Conservation (phyloP, 1,284 basidiomycete genomes). For the Taiwanofungus camphoratus region DNA sequence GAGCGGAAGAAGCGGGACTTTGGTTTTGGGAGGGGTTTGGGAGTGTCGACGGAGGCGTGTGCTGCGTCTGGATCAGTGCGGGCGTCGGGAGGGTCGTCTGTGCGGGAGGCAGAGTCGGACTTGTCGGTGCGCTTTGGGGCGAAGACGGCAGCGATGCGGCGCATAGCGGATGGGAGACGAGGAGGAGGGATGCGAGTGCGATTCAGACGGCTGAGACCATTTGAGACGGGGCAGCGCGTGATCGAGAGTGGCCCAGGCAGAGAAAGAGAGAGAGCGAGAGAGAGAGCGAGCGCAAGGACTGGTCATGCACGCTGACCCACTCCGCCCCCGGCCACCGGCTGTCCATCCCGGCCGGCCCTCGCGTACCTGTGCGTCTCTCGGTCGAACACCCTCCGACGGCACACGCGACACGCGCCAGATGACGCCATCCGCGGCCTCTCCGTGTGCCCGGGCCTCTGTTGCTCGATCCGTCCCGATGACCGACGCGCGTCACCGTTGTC, state of each 20-base stretch:
- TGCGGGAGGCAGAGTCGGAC: conserved; percentile 27
- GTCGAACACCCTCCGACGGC: too few species aligned
- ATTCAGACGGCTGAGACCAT: conserved; percentile 12
- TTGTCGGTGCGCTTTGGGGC: conserved; percentile 47
- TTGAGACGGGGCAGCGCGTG: conserved; percentile 6
- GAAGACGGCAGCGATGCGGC: conserved; percentile 51
- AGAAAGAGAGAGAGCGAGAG: conserved; percentile 1
- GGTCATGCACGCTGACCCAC: too few species aligned
- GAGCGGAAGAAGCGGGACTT: conserved; percentile 28
- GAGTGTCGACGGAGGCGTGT: conserved; percentile 7
- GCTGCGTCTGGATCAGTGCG: too few species aligned
- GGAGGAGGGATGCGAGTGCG: conserved; percentile 12
- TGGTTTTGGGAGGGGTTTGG: conserved; percentile 16
- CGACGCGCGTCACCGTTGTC: too few species aligned
- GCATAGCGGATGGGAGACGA: conserved; percentile 32
- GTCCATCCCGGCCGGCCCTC: too few species aligned
- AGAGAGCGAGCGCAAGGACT: conserved; percentile 4
- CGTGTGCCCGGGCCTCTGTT: too few species aligned
- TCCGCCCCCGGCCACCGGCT: too few species aligned
- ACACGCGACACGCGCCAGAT: too few species aligned
- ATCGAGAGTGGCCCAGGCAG: too few species aligned
- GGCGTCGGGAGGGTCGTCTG: conserved; percentile 14
- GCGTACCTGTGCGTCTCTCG: too few species aligned
- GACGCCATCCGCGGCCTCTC: too few species aligned
- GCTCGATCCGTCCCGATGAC: too few species aligned